Percentiles rank a stretch among this genome's conserved stretches.
These are phyloP conservation scores for Candida awuae DNA, from an alignment of 805 yeast genomes.

Conservation along the genomic window DNA sequence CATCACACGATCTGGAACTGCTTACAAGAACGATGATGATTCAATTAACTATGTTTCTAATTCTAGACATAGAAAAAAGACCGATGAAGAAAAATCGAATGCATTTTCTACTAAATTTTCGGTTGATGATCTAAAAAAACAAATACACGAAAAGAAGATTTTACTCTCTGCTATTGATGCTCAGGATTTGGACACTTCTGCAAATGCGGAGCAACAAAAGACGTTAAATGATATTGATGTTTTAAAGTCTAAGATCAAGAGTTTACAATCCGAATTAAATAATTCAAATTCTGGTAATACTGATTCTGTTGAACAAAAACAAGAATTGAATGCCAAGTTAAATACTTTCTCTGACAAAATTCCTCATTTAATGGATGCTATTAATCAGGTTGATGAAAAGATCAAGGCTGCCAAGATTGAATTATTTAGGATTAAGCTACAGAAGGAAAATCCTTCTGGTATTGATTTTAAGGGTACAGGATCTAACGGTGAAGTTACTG, in stretches of 20 bases:
- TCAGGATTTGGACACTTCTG: slow-evolving; percentile 42
- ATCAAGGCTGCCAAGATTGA: slow-evolving; percentile 62
- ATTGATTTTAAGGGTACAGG: slow-evolving; percentile 73
- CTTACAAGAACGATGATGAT: slow-evolving; percentile 70
- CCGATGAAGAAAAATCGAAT: slow-evolving; percentile 14
- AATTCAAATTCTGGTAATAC: slow-evolving; percentile 17
- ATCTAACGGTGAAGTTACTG: slow-evolving; percentile 79
- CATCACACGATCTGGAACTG: slow-evolving; percentile 39
- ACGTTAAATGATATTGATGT: slow-evolving; percentile 52
- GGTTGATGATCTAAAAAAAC: slow-evolving; percentile 50
- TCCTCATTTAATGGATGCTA: slow-evolving; percentile 59
- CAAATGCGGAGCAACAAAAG: slow-evolving; percentile 25
- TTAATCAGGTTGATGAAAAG: slow-evolving; percentile 56
- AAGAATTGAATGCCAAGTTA: slow-evolving; percentile 48
- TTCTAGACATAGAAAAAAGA: slow-evolving; percentile 47
- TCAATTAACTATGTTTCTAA: slow-evolving; percentile 50
- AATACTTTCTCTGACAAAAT: slow-evolving; percentile 60
- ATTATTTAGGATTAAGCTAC: slow-evolving; percentile 46
- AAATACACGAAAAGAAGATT: slow-evolving; percentile 64
- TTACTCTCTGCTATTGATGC: slow-evolving; percentile 65
- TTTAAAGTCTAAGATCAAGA: slow-evolving; percentile 53
- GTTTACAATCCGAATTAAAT: slow-evolving; percentile 35
- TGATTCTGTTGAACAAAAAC: slow-evolving; percentile 38
- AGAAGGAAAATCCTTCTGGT: slow-evolving; percentile 59
- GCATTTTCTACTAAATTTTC: slow-evolving; percentile 29